These are phyloP conservation scores for Phytophthora tentaculata DNA, from an alignment of 352 stramenopile species.

Conservation along the genomic window DNA sequence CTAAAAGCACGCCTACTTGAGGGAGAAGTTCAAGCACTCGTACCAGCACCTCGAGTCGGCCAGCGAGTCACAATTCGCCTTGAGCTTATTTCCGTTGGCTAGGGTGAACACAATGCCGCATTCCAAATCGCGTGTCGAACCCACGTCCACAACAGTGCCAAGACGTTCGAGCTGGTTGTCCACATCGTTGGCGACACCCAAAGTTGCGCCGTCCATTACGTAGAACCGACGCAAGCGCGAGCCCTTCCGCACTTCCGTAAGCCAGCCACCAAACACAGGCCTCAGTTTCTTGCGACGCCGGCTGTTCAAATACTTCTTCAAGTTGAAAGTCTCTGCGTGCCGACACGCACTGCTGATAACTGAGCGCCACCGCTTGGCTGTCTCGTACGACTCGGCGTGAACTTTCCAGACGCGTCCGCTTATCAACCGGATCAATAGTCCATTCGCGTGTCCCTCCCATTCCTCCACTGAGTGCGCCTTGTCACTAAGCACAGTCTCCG, in stretches of 20 bases:
- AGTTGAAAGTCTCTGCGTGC: conserved; percentile 57
- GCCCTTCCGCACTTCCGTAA: conserved; percentile 61
- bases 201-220: conserved; percentile 69
- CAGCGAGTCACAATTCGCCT: conserved; percentile 76
- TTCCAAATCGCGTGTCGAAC: conserved; percentile 62
- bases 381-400: conserved; percentile 80
- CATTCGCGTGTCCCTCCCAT: conserved; percentile 77
- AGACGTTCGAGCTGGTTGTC: conserved; percentile 78
- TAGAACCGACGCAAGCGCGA: conserved; percentile 73
- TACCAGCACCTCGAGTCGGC: conserved; percentile 77
- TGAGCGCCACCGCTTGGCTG: conserved; percentile 73
- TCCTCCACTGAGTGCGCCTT: conserved; percentile 64
- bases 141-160: conserved; percentile 66
- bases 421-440: conserved; percentile 66
- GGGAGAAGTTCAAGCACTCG: conserved; percentile 65
- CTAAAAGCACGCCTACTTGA: conserved; percentile 30
- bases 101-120: conserved; percentile 80
- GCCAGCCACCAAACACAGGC: conserved; percentile 81
- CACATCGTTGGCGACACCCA: conserved; percentile 82
- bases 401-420: conserved; percentile 76
- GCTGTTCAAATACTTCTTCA: conserved; percentile 74
- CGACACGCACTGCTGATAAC: conserved; percentile 62
- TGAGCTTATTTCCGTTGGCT: conserved; percentile 59
- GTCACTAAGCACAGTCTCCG: conserved; percentile 62
- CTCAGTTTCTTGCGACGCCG: conserved; percentile 70